Percentiles rank a stretch among this genome's conserved stretches.
phyloP scores from a whole-genome alignment of 176 grass and related monocot genomes.

The maize (Zea mays) region Zm-B73-REFERENCE-NAM-5.0 NC_050101.1:142256001-142256500 shows the following conservation, averaged over 20 bases:
- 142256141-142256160: slow-evolving; percentile 24
- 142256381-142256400: too few species aligned
- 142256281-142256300: not conserved
- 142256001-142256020: slow-evolving; percentile 52
- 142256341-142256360: too few species aligned
- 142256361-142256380: too few species aligned
- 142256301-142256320: not conserved
- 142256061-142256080: slow-evolving; percentile 53
- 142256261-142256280: slow-evolving; percentile 54
- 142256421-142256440: not conserved
- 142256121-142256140: slow-evolving; percentile 93
- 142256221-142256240: slow-evolving; percentile 75
- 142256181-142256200: not conserved
- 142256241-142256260: slow-evolving; percentile 70
- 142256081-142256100: slow-evolving; percentile 62
- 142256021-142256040: slow-evolving; percentile 73
- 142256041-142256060: slow-evolving; percentile 82
- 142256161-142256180: not conserved
- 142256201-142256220: slow-evolving; percentile 77
- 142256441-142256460: too few species aligned
- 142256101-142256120: slow-evolving; percentile 62
- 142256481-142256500: too few species aligned
- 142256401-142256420: not conserved
- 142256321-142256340: too few species aligned
- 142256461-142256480: too few species aligned